Base-by-base conservation (phyloP, 2,329 filamentous ascomycete genomes). In the Dactylellina parvicollis region DNA sequence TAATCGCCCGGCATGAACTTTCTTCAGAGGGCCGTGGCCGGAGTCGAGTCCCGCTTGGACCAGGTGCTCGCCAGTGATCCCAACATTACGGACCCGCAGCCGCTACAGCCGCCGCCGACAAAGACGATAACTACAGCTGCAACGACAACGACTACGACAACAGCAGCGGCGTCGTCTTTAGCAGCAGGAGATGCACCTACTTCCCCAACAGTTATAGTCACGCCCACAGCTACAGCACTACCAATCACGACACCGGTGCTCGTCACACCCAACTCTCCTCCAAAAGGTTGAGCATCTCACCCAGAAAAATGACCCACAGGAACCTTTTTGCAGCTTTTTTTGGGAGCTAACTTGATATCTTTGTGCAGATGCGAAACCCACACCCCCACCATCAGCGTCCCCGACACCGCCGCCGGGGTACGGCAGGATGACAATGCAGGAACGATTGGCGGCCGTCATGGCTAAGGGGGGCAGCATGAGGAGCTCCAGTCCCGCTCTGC, bases 41-140 rank as follows among this genome's bases (percentile, higher is more conserved):
- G 93, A 73, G 90, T 99, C 67, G 95, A 99, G 82, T 96, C 93
- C 71, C 89, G 91, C 44, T 86, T 99, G 71, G 95, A 99, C 80
- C 93, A 87, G 54, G 96, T 99, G 69, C 86, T 99, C 73, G 88
- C 92, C 60, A 93, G 97, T 76, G 88, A 91, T 62, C 81, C 81
- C 14, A 73, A 73, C 34, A 55, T 83, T 81, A 16, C 30, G 20
- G 57, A 18, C 18, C 22, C 72, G 80, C 79, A 62, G 82, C 81
- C 67, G 76, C 44, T 77, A 80, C 16, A 78, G 75, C 72, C 36
- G 24, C 76, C 77, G 76, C 80, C 78, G 26, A 81, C 75, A 72
- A 77, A 76, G 75, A 80, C 76, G 26, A 42, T 22, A 16, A 18
- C 20, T 47, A 28, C 36, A 26, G 28, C 16, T 40, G 16, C 5